Percentiles rank a stretch among this genome's conserved stretches.
These are phyloP conservation scores for Pichia pseudocactophila DNA, from an alignment of 805 yeast species.

Conservation along the genomic window DNA sequence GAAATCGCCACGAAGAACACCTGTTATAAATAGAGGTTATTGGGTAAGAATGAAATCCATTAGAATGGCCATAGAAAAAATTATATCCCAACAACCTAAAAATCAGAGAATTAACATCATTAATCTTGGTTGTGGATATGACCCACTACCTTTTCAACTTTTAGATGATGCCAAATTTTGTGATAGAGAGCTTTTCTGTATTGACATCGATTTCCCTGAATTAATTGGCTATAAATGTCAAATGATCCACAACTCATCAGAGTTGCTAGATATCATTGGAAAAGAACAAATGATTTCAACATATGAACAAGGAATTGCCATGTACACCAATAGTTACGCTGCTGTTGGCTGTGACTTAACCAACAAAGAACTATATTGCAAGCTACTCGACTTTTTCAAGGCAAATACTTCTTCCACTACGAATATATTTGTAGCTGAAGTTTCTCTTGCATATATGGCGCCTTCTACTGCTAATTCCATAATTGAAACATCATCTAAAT, in stretches of 20 bases:
- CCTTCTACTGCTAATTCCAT: constrained; percentile 57
- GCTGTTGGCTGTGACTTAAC: constrained; percentile 64
- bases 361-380: constrained; percentile 31
- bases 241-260: constrained; percentile 41
- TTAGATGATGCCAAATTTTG: constrained; percentile 23
- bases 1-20: constrained; percentile 60
- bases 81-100: constrained; percentile 27
- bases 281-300: neutral
- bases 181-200: constrained; percentile 32
- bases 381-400: constrained; percentile 23
- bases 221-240: constrained; percentile 46
- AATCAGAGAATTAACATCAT: constrained; percentile 31
- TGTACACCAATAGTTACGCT: constrained; percentile 39
- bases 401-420: constrained; percentile 23
- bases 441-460: constrained; percentile 72
- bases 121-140: constrained; percentile 76
- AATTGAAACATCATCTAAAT: constrained; percentile 36
- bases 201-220: constrained; percentile 73
- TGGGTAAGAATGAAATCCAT: constrained; percentile 75
- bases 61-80: constrained; percentile 39
- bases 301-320: constrained; percentile 19
- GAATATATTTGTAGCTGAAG: constrained; percentile 69
- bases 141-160: constrained; percentile 49
- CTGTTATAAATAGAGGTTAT: constrained; percentile 75
- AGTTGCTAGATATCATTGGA: constrained; percentile 42